These are phyloP conservation scores for Akanthomyces uredinophilus DNA, from an alignment of 2,329 filamentous ascomycete genomes.

Conservation along the genomic window DNA sequence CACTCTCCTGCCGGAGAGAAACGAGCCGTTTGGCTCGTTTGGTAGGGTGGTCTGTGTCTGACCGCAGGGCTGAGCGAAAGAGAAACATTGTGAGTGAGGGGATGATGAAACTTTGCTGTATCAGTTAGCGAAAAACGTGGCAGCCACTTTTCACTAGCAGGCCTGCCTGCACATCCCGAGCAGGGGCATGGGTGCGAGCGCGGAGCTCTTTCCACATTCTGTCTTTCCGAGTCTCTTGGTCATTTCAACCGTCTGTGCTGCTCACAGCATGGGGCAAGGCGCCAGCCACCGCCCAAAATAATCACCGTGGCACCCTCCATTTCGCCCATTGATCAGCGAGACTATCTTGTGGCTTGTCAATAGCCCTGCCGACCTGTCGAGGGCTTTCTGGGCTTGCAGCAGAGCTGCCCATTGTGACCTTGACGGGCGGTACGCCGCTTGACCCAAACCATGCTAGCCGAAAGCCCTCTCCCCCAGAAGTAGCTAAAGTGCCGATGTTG, in stretches of 20 bases:
- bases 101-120: conserved; percentile 6
- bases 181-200: not conserved
- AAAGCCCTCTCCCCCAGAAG: no score
- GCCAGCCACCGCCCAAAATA: not conserved
- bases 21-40: not conserved
- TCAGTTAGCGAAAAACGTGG: conserved; percentile 13
- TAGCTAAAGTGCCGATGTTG: no score
- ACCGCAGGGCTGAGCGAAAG: conserved; percentile 6
- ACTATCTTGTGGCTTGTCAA: no score
- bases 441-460: no score
- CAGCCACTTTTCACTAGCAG: conserved; percentile 8
- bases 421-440: no score
- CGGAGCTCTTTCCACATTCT: not conserved
- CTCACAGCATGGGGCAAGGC: not conserved
- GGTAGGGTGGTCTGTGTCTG: not conserved
- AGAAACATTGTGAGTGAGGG: not conserved
- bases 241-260: not conserved
- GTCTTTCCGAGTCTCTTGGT: not conserved
- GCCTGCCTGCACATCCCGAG: not conserved
- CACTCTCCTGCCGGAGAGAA: not conserved
- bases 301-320: no score
- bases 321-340: no score
- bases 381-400: no score
- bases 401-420: no score
- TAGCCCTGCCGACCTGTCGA: no score